A percentile compares a stretch with the other conserved stretches of the same genome.
Evolutionary conservation across 352 stramenopile species (phyloP).

Genomic region (Pythium utonaiense): DNA sequence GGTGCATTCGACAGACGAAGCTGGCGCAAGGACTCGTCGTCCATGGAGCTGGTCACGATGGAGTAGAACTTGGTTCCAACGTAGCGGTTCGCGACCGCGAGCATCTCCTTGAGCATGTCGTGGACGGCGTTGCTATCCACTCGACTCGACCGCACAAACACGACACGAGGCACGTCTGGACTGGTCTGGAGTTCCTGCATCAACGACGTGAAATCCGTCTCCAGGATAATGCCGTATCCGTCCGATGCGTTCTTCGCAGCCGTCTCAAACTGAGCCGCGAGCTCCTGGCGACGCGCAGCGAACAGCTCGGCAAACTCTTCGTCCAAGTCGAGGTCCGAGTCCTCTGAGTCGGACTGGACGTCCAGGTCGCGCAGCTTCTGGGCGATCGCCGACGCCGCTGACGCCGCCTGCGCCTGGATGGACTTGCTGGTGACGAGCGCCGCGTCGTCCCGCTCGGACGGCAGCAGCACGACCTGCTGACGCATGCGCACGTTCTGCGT

Average conservation of each 20-base stretch:
- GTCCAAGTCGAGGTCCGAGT: conserved; percentile 40
- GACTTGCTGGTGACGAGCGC: not conserved
- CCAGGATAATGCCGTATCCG: conserved; percentile 48
- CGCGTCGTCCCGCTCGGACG: conserved; percentile 13
- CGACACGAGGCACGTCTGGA: conserved; percentile 38
- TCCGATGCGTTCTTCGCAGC: conserved; percentile 41
- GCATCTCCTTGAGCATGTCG: conserved; percentile 41
- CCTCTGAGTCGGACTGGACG: conserved; percentile 18
- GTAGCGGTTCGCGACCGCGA: conserved; percentile 36
- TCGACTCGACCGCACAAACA: conserved; percentile 29
- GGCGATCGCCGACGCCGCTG: conserved; percentile 3
- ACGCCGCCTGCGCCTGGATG: conserved; percentile 4
- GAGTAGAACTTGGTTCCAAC: conserved; percentile 63
- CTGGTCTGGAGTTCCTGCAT: conserved; percentile 33
- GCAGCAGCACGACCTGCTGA: conserved; percentile 54
- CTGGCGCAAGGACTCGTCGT: conserved; percentile 34
- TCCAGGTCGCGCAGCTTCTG: conserved; percentile 13
- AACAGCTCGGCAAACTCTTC: conserved; percentile 44
- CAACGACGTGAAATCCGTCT: conserved; percentile 27
- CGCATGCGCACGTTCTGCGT: conserved; percentile 48
- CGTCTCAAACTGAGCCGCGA: conserved; percentile 45
- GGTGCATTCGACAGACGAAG: conserved; percentile 33
- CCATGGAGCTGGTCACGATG: conserved; percentile 7
- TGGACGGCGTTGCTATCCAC: conserved; percentile 10
- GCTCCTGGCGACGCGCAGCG: conserved; percentile 33